Percentiles rank a stretch among this genome's conserved stretches.
phyloP scores from a whole-genome alignment of 257 asterid species.

The Lithospermum erythrorhizon region DNA sequence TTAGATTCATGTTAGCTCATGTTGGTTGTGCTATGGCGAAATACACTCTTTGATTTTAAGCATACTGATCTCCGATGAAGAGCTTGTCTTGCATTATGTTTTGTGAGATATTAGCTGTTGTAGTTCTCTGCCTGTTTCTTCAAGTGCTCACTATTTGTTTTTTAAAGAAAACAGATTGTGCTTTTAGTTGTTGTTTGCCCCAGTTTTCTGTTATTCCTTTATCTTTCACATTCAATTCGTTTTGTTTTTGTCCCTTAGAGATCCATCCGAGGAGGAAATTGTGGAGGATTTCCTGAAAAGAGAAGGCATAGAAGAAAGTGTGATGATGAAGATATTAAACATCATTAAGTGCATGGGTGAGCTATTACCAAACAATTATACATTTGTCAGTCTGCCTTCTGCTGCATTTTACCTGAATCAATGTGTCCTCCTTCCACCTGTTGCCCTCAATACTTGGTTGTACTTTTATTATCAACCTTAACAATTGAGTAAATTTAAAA shows the following conservation, averaged over 20 bases:
- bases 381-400: not conserved
- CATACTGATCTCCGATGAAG: no score
- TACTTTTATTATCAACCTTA: no score
- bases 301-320: slow-evolving; percentile 55
- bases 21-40: not conserved
- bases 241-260: slow-evolving; percentile 31
- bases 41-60: no score
- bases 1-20: not conserved
- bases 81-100: no score
- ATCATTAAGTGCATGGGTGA: slow-evolving; percentile 83
- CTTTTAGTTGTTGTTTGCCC: not conserved
- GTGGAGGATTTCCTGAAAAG: slow-evolving; percentile 72
- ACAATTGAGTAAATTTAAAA: no score
- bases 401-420: not conserved
- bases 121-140: no score
- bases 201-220: not conserved
- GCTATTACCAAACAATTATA: slow-evolving; percentile 4
- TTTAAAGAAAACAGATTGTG: no score
- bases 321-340: slow-evolving; percentile 38
- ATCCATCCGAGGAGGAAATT: slow-evolving; percentile 63
- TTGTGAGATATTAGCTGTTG: no score
- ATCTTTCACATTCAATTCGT: not conserved
- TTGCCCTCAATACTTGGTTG: no score
- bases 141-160: no score
- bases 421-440: no score